Base-by-base conservation (phyloP, 768 basidiomycete genomes). In the Austroboletus festivus region DNA sequence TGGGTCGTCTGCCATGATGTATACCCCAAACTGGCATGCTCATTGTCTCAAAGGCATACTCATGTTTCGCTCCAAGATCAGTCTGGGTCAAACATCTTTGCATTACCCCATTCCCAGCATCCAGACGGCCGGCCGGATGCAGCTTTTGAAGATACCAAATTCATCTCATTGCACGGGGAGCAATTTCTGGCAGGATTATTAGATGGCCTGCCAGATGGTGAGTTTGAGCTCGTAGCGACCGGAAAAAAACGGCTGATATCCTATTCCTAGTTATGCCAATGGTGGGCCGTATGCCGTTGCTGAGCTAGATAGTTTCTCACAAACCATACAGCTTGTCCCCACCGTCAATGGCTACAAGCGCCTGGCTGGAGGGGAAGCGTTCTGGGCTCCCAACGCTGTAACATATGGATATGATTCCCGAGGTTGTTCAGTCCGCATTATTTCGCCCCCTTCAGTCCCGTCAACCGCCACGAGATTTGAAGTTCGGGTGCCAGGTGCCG, bases 311-410 rank as follows among this genome's bases (percentile, higher is more conserved):
- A 12, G n/a, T 16, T 37, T 42, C 23, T 35, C 24, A 61, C 24
- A 41, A 39, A 22, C 28, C 12, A 22, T 35, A 13, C 42, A 90
- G 88, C 66, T 90, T 21, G 88, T 90, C 15, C 93, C 91, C 1
- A 95, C 89, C 1, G 86, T 96, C 69, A 95, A 95, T 60, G 93
- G 95, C 8, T 99, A 99, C 74, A 99, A 98, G 64, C 90, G 96
- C 15, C 81, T 99, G 8, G 85, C 91, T 18, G 93, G 89, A 18
- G 93, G 93, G 12, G 92, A 93, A 64, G 85, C 86, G 4, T 93
- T 88, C 74, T 96, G 91, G 90, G 93, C 93, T 5, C 93, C 93
- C 0, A 94, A 92, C 58, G 83, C 91, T 3, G 79, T 91, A 16
- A 94, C 93, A 3, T 97, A 93, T 65, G 95, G 94, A 10, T 97